Evolutionary conservation across 192 early-diverging fungal genomes (phyloP), one percentile per base, ranked within the genome.

Genomic region (Backusella macrospora): DNA sequence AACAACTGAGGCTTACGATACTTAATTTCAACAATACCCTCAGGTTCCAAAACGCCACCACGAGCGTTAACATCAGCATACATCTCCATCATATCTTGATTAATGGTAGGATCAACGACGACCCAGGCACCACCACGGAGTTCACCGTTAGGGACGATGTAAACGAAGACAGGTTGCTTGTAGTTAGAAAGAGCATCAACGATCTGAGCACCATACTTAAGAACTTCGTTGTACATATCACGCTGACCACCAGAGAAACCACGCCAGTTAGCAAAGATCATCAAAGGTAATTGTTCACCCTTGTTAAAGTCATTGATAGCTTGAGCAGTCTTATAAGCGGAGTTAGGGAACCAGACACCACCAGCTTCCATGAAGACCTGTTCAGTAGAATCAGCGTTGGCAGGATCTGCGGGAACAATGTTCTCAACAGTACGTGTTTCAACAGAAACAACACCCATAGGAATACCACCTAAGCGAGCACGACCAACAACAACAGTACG

Each of bases 191-290:
- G 90, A 9, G 98, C 95, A 86, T 99, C 98, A 63, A 99, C 98
- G 76, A 99, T 99, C 81, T 93, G 89, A 9, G 98, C 89, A 55
- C 96, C 98, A 79, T 96, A 99, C 81, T 99, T 99, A 69, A 99
- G 88, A 9, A 99, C 89, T 81, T 97, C 98, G 82, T 97, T 93
- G 88, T 92, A 98, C 95, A 99, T 97, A 83, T 99, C 98, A 78
- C 93, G 93, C 82, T 99, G 98, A 72, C 98, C 98, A 68, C 98
- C 98, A 37, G 95, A 96, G 89, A 99, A 99, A 65, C 96, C 98
- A 85, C 98, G 94, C 98, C 98, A 99, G 93, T 99, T 99, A 81
- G 98, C 98, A 91, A 99, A 98, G 82, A 99, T 94, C 75, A 99
- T 96, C 78, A 99, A 85, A 21, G 98, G 98, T 72, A 99, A 86